Evolutionary conservation across 108 stramenopile species (phyloP), one percentile per base, ranked within the genome.

Genomic region (Poteriospumella lacustris): DNA sequence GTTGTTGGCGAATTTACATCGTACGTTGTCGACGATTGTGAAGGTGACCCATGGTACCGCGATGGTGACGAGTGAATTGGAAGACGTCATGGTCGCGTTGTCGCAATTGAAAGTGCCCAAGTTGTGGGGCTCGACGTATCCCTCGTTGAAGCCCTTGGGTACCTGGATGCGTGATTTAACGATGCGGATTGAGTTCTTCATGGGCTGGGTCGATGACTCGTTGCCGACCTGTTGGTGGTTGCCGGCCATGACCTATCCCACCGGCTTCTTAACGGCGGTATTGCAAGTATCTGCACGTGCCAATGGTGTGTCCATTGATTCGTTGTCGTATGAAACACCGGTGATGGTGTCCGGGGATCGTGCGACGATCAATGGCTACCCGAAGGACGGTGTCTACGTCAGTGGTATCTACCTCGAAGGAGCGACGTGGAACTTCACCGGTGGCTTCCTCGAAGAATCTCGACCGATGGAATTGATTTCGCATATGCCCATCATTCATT

Each of bases 141-240:
- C 89, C 0, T 78, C 75, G 42, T 44, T 88, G 15, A 90, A 89
- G 81, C 85, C 87, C 1, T 59, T 90, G 39, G 87, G 85, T 1
- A 39, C 85, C 34, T 90, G 89, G 89, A 78, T 89, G 59, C 72
- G 86, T 1, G 89, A 90, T 52, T 58, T 90, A 0, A 77, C 41
- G 41, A 34, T 26, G 0, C 76, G 89, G 9, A 40, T 68, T 39
- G 81, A 80, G 1, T 85, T 86, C 34, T 68, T 90, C 34, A 52
- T 28, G 31, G 69, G 33, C 56, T 90, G 89, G 89, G 80, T 81
- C 0, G 59, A 75, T 36, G 44, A 47, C 1, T 64, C 58, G 26
- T 56, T 89, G 76, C 89, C 89, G n/a, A 82, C 69, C 58, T 75
- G 76, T 24, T 88, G 88, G 58, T 90, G 89, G 89, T 79, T 90